Evolutionary conservation across 257 asterid genomes (phyloP), one percentile per base, ranked within the genome.

Genomic region (Cordia subcordata): DNA sequence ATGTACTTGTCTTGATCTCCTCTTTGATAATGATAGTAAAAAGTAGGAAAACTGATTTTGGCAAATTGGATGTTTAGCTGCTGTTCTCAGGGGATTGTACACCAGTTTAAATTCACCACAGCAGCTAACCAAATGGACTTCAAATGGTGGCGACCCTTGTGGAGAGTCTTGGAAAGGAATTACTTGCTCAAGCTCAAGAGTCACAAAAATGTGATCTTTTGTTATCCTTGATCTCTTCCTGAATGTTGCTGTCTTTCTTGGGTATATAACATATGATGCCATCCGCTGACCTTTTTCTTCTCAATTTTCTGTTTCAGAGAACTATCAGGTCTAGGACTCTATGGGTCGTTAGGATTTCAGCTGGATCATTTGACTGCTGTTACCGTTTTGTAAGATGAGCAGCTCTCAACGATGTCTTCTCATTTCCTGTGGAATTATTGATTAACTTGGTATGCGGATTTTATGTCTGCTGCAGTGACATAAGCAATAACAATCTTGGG

Each of bases 131-230:
- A 80, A 80, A 40, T 92, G 99, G 99, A 87, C 61, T 62, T 11
- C 81, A 35, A 78, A 54, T 60, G 84, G 86, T 5, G 97, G 97
- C 53, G 96, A 92, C 69, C 99, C 99, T 53, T 92, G 99, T 57
- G 67, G 74, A 38, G 94, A 88, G 17, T 71, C 82, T 8, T 92
- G 99, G 99, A 81, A 22, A 49, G 99, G 99, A 40, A 60, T 88
- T 64, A 81, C 86, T 38, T 92, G 99, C 82, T 84, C 96, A 0
- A 87, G 86, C 62, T 73, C 94, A 46, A 80, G 80, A 67, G 95
- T 92, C 66, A 86, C 97, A 20, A 94, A 86, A 81, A 86, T 92
- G 99, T 92, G 74, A 81, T 62, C 63, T 61, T 50, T 42, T 11
- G n/a, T 21, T 10, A 11, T 14, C 10, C 56, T 61, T 57, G 12